Base-by-base conservation (phyloP, 2,329 filamentous ascomycete species). In the Xenosphaeropsis pyriputrescens region DNA sequence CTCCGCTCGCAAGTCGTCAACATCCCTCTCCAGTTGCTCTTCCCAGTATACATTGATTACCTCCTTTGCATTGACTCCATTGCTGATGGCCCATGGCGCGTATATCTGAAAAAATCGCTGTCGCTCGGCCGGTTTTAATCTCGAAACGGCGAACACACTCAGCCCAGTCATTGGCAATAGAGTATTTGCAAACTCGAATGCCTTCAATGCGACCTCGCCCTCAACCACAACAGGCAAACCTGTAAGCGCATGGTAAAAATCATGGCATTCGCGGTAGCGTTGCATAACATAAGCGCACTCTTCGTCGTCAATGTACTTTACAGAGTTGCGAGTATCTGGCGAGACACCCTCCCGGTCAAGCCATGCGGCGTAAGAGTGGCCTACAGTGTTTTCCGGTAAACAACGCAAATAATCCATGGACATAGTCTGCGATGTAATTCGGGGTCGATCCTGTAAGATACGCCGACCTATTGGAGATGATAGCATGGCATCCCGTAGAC, bases 201-300 rank as follows among this genome's bases (percentile, higher is more conserved):
- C 86, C 62, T 98, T 98, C 48, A 98, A 70, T n/a, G 89, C 91
- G 11, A 98, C 72, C 65, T 98, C 91, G 18, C 91, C 91, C 64
- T 98, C 91, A n/a, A 86, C 72, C 45, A 94, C 80, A 32, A 93
- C 75, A 0, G 91, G 91, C 35, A 98, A 62, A 0, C 89, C 89
- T 1, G 88, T 94, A 37, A 98, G 67, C 0, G 91, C 89, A 58
- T 98, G 91, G 63, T 93, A 95, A 60, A 98, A 95, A 57, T 98
- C 91, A 58, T 98, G 91, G 47, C 83, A 93, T 61, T 98, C 91
- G 44, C 91, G 78, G 60, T 98, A 98, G 38, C 91, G 76, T 65
- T 96, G 91, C 83, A 98, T 93, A 14, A 96, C 91, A 63, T 96
- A 98, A 29, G 91, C 91, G 57, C 88, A 93, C 61, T 98, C 91